Conservation (phyloP, 1,139 yeast species). For the Geotrichum cucujoidarum region DNA sequence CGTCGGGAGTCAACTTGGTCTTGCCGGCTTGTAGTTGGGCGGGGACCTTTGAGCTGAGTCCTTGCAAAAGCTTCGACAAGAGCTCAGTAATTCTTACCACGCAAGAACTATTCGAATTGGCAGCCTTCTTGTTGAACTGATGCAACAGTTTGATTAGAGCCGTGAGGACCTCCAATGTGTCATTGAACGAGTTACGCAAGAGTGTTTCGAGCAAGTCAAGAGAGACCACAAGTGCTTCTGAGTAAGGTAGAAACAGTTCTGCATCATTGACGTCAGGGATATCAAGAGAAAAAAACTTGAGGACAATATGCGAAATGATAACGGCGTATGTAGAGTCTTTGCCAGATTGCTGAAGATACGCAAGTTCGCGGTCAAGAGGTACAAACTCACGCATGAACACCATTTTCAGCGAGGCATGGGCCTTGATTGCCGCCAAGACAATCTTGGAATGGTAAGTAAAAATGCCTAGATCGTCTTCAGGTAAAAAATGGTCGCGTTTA, state of each 20-base stretch:
- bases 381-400: conserved; percentile 19
- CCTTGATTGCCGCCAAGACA: conserved; percentile 19
- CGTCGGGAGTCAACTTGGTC: neutral
- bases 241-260: conserved; percentile 16
- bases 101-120: conserved; percentile 16
- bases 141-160: conserved; percentile 18
- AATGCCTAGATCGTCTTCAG: conserved; percentile 20
- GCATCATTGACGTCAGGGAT: conserved; percentile 11
- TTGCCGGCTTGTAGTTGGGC: conserved; percentile 8
- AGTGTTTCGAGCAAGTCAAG: conserved; percentile 15
- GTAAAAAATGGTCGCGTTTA: conserved; percentile 40
- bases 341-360: conserved; percentile 21
- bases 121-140: conserved; percentile 16
- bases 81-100: conserved; percentile 21
- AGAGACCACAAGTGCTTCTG: conserved; percentile 10
- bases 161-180: conserved; percentile 18
- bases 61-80: conserved; percentile 19
- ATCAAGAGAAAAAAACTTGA: conserved; percentile 41
- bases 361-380: conserved; percentile 40
- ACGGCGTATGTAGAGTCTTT: conserved; percentile 60
- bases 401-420: conserved; percentile 17
- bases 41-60: conserved; percentile 11
- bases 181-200: conserved; percentile 15
- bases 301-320: conserved; percentile 46
- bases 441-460: conserved; percentile 21